phyloP scores from a whole-genome alignment of 2,329 filamentous ascomycete genomes.

The Colletotrichum salicis region DNA sequence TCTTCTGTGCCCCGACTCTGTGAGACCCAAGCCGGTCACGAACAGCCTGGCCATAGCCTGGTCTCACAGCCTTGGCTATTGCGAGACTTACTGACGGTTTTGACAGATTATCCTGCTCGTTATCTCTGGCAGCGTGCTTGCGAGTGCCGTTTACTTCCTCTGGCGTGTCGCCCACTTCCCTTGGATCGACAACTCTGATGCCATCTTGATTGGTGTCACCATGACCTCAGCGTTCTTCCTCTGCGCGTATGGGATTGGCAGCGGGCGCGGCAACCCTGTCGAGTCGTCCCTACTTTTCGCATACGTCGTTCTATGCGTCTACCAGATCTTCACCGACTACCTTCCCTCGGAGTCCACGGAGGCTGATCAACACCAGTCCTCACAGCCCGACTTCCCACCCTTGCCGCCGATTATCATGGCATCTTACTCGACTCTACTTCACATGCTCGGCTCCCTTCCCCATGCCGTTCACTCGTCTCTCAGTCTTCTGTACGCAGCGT shows the following conservation, averaged over 20 bases:
- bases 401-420: conserved; percentile 98
- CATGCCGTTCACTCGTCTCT: conserved; percentile 85
- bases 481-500: conserved; percentile 87
- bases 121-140: conserved; percentile 89
- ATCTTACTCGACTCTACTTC: conserved; percentile 90
- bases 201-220: conserved; percentile 89
- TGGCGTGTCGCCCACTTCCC: conserved; percentile 96
- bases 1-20: background rate
- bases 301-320: conserved; percentile 97
- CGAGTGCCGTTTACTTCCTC: conserved; percentile 93
- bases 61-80: background rate
- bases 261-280: conserved; percentile 86
- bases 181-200: conserved; percentile 90
- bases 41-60: background rate
- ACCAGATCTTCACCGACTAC: conserved; percentile 99
- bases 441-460: conserved; percentile 84
- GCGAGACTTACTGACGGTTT: conserved; percentile 45
- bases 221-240: conserved; percentile 94
- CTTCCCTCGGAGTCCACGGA: conserved; percentile 77
- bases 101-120: conserved; percentile 85
- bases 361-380: conserved; percentile 57
- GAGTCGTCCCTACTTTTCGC: conserved; percentile 56
- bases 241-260: conserved; percentile 92
- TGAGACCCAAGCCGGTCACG: background rate
- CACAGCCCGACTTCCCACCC: conserved; percentile 92